A percentile compares a stretch with the other conserved stretches of the same genome.
Evolutionary conservation across 2,329 filamentous ascomycete genomes (phyloP).

Genomic region (Graphilbum fragrans): DNA sequence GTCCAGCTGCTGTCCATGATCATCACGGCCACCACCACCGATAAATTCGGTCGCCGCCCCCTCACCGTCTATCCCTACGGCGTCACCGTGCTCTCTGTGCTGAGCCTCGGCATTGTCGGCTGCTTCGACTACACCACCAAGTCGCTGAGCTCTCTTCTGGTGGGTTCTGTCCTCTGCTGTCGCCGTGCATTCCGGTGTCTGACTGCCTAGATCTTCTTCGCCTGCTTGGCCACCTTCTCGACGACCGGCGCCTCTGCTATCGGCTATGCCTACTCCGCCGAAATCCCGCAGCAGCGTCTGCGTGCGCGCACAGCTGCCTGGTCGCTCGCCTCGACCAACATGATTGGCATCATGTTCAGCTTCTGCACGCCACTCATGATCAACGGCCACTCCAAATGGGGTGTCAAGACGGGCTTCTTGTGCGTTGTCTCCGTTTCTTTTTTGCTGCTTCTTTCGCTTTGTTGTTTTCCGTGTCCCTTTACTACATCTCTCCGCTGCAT

Average conservation of each 20-base stretch:
- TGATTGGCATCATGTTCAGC: conserved; percentile 29
- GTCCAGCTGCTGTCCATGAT: conserved; percentile 29
- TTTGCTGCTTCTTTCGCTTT: not conserved
- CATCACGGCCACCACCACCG: conserved; percentile 20
- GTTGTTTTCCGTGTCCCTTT: not conserved
- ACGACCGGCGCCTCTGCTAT: conserved; percentile 28
- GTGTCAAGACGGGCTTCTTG: conserved; percentile 32
- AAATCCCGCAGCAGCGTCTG: conserved; percentile 26
- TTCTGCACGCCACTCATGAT: conserved; percentile 33
- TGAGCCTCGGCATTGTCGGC: conserved; percentile 25
- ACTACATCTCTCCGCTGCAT: not conserved
- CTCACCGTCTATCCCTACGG: conserved; percentile 26
- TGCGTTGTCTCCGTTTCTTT: conserved; percentile 15
- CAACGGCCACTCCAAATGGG: conserved; percentile 25
- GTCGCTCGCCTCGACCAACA: conserved; percentile 23
- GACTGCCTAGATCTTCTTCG: conserved; percentile 23
- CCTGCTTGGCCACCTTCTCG: conserved; percentile 26
- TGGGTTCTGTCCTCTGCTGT: not conserved
- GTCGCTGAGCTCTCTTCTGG: conserved; percentile 16
- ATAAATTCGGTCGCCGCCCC: conserved; percentile 22
- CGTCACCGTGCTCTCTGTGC: conserved; percentile 21
- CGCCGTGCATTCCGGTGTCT: not conserved
- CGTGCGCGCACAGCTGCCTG: conserved; percentile 25
- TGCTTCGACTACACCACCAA: conserved; percentile 24
- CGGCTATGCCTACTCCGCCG: conserved; percentile 28